A percentile compares a stretch with the other conserved stretches of the same genome.
These are phyloP conservation scores for Magnusiomyces suaveolens DNA, from an alignment of 1,139 yeast genomes.

Conservation along the genomic window DNA sequence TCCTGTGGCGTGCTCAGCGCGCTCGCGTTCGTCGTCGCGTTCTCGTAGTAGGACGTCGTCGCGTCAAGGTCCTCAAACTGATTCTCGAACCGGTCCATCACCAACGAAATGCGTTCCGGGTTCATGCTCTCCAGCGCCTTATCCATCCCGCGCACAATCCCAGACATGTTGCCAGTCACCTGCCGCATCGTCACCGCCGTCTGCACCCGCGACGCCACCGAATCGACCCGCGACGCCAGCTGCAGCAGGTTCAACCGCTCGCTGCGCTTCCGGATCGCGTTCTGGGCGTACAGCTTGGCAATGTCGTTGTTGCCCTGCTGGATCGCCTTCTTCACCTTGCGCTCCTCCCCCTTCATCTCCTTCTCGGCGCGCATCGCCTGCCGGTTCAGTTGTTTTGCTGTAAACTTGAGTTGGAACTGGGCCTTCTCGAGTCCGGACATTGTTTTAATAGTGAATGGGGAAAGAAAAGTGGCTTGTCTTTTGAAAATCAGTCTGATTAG, in stretches of 20 bases:
- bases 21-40: constrained; percentile 78
- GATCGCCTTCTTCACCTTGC: constrained; percentile 79
- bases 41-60: constrained; percentile 84
- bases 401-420: constrained; percentile 42
- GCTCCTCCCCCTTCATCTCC: constrained; percentile 80
- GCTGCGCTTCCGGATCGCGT: constrained; percentile 84
- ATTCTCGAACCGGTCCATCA: constrained; percentile 93
- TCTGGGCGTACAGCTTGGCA: constrained; percentile 89
- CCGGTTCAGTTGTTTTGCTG: constrained; percentile 83
- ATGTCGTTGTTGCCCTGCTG: constrained; percentile 83
- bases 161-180: constrained; percentile 89
- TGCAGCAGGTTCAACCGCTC: constrained; percentile 76
- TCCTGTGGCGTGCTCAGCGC: constrained; percentile 91
- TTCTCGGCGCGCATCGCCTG: constrained; percentile 88
- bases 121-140: constrained; percentile 94
- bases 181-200: constrained; percentile 96
- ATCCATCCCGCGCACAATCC: constrained; percentile 92
- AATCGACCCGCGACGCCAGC: constrained; percentile 83
- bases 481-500: no score
- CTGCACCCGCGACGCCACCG: constrained; percentile 91
- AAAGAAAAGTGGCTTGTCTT: no score
- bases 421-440: constrained; percentile 16
- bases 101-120: constrained; percentile 74
- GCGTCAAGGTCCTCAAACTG: constrained; percentile 97
- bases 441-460: no score